Evolutionary conservation across 2,329 filamentous ascomycete species (phyloP).

Genomic region (Cladosporium sp.): DNA sequence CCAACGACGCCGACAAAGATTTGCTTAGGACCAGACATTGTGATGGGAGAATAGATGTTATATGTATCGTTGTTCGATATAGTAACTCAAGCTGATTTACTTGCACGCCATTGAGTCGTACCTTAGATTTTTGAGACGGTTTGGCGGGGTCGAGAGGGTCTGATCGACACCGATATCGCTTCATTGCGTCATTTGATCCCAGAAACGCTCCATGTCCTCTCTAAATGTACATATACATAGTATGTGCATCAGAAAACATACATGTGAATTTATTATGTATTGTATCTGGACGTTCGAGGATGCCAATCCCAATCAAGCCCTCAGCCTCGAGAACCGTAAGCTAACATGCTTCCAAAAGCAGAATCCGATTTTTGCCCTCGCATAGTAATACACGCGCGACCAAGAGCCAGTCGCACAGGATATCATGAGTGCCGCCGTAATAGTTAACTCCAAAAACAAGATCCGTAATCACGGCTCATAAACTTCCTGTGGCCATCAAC

Average conservation of each 20-base stretch:
- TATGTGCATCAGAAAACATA: not conserved
- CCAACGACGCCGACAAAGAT: slow-evolving; percentile 52
- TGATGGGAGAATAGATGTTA: slow-evolving; percentile 8
- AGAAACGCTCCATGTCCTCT: not conserved
- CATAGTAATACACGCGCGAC: not conserved
- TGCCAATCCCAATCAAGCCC: no score
- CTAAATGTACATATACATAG: not conserved
- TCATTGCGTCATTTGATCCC: not conserved
- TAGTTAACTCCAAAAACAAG: not conserved
- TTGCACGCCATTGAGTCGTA: not conserved
- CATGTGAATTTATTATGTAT: no score
- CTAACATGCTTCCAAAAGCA: no score
- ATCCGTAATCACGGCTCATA: not conserved
- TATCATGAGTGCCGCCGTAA: not conserved
- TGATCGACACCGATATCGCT: not conserved
- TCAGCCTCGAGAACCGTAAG: no score
- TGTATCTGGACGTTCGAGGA: no score
- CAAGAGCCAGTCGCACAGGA: not conserved
- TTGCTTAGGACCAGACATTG: slow-evolving; percentile 40
- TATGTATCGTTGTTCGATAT: not conserved
- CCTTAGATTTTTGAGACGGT: not conserved
- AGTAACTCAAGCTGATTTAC: no score
- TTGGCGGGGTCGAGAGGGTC: not conserved
- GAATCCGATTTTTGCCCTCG: not conserved
- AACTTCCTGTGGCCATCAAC: not conserved